Conservation (phyloP, 225 moss, liverwort and hornwort species). For the Pleurozium schreberi region DNA sequence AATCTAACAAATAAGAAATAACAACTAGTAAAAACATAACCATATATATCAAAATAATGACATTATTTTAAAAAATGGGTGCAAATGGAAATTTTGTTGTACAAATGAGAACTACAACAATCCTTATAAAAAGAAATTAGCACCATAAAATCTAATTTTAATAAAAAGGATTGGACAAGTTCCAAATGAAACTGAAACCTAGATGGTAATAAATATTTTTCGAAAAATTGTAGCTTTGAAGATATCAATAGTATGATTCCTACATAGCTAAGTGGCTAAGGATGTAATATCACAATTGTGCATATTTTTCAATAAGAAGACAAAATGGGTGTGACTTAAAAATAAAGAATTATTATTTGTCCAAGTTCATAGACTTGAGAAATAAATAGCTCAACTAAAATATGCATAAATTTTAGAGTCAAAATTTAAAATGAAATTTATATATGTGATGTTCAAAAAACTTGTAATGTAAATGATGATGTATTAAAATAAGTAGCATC, state of each 20-base stretch:
- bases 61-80: background rate
- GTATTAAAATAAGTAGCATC: background rate
- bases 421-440: too few species aligned
- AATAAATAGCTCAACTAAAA: background rate
- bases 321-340: background rate
- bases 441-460: background rate
- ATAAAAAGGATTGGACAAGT: background rate
- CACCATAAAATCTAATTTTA: background rate
- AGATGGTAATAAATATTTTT: background rate
- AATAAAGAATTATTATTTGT: background rate
- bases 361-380: too few species aligned
- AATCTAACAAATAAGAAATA: too few species aligned
- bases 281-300: too few species aligned
- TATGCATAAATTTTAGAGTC: rapidly evolving
- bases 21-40: background rate
- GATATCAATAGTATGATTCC: background rate
- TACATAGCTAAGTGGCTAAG: background rate
- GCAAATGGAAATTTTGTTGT: background rate
- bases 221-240: rapidly evolving
- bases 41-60: background rate
- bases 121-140: background rate
- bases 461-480: background rate
- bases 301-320: background rate
- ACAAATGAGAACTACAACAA: background rate
- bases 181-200: background rate